Percentiles rank a stretch among this genome's conserved stretches.
These are phyloP conservation scores for Elsinoe batatas DNA, from an alignment of 2,329 filamentous ascomycete species.

Conservation along the genomic window DNA sequence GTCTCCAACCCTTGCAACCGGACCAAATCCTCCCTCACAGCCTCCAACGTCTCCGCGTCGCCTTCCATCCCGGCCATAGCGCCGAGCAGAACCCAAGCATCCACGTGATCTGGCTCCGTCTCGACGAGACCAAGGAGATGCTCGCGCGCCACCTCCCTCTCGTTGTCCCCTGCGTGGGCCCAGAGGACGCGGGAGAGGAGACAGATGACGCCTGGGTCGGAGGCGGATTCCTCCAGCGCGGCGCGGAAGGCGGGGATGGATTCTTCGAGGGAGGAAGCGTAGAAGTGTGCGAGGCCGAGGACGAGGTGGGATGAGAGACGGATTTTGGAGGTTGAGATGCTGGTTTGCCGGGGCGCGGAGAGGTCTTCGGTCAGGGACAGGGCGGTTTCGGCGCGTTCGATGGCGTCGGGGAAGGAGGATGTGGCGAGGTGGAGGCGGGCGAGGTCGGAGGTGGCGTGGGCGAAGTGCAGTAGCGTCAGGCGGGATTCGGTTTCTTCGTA, in stretches of 20 bases:
- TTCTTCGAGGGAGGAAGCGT: conserved; percentile 52
- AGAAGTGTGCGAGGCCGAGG: conserved; percentile 73
- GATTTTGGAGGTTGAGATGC: conserved; percentile 56
- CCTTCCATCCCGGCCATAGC: conserved; percentile 73
- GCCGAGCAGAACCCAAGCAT: conserved; percentile 70
- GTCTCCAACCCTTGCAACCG: conserved; percentile 58
- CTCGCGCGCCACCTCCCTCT: conserved; percentile 65
- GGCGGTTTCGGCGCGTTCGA: conserved; percentile 71
- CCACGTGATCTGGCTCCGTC: conserved; percentile 62
- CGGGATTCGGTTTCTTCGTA: conserved; percentile 78
- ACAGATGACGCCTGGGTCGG: conserved; percentile 75
- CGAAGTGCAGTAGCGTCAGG: conserved; percentile 63
- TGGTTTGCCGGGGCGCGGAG: conserved; percentile 51
- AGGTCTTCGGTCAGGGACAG: conserved; percentile 69
- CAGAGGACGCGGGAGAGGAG: conserved; percentile 85
- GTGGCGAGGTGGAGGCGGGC: conserved; percentile 71
- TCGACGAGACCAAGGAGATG: conserved; percentile 75
- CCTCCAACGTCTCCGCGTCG: conserved; percentile 69
- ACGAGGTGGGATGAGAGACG: conserved; percentile 80
- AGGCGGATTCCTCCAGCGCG: conserved; percentile 65
- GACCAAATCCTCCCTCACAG: conserved; percentile 69
- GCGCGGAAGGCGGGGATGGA: conserved; percentile 72
- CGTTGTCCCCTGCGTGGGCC: conserved; percentile 70
- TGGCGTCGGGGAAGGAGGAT: conserved; percentile 55
- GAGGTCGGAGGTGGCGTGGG: conserved; percentile 75